Evolutionary conservation across 305 asterid species (phyloP).

Genomic region (Nicotiana rustica): DNA sequence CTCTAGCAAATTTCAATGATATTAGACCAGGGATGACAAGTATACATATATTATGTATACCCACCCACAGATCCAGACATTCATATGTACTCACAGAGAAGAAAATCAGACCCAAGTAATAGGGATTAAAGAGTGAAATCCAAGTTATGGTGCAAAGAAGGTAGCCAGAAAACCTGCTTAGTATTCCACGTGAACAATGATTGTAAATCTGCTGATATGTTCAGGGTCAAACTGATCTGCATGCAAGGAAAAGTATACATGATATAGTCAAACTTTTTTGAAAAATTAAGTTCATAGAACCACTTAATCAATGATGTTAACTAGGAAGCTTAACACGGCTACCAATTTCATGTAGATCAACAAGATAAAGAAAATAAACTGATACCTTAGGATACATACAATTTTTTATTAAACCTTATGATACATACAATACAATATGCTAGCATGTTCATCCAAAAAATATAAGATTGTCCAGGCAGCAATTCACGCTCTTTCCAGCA

Average conservation of each 20-base stretch:
- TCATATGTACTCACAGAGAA: neutral
- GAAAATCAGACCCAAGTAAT: constrained; percentile 23
- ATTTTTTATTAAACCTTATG: no score
- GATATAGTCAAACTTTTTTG: constrained; percentile 12
- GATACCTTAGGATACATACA: neutral
- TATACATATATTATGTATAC: neutral
- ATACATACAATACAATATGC: neutral
- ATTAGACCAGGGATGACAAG: neutral
- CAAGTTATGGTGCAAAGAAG: neutral
- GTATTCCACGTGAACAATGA: constrained; percentile 96
- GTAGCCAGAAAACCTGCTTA: constrained; percentile 69
- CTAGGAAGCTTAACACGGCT: neutral
- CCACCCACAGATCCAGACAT: neutral
- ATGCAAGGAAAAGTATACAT: constrained; percentile 22
- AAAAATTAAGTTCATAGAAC: constrained; percentile 24
- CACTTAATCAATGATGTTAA: constrained; percentile 16
- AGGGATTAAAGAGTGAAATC: neutral
- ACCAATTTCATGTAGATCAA: neutral
- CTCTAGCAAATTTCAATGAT: neutral
- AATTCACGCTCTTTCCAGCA: neutral
- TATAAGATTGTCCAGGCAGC: neutral
- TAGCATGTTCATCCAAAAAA: constrained; percentile 3
- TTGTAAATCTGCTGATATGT: constrained; percentile 81
- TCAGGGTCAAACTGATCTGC: constrained; percentile 96
- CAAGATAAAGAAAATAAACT: constrained; percentile 12